Evolutionary conservation across 306 rosid genomes (phyloP).

Genomic region (Cajanus cajan): DNA sequence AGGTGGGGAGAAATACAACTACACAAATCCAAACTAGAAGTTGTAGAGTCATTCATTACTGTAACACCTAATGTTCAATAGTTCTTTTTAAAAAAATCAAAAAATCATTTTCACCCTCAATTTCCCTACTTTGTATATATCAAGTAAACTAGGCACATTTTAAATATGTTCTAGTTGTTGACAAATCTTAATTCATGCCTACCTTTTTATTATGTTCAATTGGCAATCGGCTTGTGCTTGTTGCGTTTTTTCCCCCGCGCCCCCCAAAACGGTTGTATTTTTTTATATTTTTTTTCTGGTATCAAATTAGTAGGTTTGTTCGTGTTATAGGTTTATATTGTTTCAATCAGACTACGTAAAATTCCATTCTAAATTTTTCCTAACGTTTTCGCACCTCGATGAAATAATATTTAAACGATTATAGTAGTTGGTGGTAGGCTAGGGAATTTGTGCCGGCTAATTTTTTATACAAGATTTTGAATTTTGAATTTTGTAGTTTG

Average conservation of each 20-base stretch:
- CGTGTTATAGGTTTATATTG: neutral
- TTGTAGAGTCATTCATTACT: conserved; percentile 48
- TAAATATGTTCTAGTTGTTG: neutral
- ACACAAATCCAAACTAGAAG: conserved; percentile 32
- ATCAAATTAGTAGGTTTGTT: neutral
- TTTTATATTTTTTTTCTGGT: neutral
- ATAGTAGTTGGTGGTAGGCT: neutral
- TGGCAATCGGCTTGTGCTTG: conserved; percentile 17
- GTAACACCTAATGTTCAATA: conserved; percentile 50
- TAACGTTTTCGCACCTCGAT: neutral
- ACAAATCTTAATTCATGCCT: neutral
- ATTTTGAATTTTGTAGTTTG: no score
- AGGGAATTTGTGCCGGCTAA: neutral
- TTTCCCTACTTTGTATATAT: conserved; percentile 46
- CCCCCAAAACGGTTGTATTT: neutral
- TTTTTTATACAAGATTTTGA: no score
- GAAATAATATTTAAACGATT: neutral
- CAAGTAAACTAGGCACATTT: conserved; percentile 28
- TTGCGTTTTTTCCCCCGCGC: no score
- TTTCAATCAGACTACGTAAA: neutral
- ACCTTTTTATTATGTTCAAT: conserved; percentile 8
- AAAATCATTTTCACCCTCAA: conserved; percentile 26
- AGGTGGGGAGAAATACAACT: conserved; percentile 39
- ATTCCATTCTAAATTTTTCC: neutral
- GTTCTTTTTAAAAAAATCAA: neutral